phyloP scores from a whole-genome alignment of 495 filamentous ascomycete genomes.

The Cudoniella acicularis region DNA sequence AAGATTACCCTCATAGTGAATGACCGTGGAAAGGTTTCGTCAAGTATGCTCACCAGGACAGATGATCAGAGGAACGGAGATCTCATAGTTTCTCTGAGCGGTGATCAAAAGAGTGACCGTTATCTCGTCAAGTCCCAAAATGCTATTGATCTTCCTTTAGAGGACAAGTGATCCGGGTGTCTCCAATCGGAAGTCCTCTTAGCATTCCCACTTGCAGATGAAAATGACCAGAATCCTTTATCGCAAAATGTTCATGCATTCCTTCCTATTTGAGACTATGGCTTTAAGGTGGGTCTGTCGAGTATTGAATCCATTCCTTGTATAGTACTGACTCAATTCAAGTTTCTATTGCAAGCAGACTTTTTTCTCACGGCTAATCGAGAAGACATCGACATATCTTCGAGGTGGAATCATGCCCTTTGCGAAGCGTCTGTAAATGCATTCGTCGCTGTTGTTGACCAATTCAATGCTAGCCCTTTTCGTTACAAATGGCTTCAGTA shows the following conservation, averaged over 20 bases:
- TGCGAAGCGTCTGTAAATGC: not conserved
- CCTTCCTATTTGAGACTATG: constrained; percentile 15
- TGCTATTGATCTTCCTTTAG: not conserved
- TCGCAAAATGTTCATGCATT: constrained; percentile 16
- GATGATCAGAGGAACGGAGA: not conserved
- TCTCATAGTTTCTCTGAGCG: not conserved
- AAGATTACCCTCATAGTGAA: not conserved
- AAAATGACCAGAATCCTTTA: not conserved
- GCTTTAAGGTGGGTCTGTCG: constrained; percentile 3
- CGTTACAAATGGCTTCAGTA: constrained; percentile 1
- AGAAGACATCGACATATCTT: constrained; percentile 9
- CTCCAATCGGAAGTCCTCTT: constrained; percentile 4
- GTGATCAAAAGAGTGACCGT: not conserved
- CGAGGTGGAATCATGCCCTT: not conserved
- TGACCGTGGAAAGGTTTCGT: not conserved
- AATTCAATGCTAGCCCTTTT: not conserved
- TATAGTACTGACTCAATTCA: not conserved
- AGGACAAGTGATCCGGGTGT: not conserved
- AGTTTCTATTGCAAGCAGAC: constrained; percentile 19
- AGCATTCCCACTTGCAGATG: constrained; percentile 7
- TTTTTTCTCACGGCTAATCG: constrained; percentile 18
- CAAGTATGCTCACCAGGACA: not conserved
- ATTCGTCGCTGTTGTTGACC: not conserved
- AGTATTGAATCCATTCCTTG: not conserved
- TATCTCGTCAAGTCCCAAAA: not conserved